These are phyloP conservation scores for Tuber brumale DNA, from an alignment of 495 filamentous ascomycete genomes.

Conservation along the genomic window DNA sequence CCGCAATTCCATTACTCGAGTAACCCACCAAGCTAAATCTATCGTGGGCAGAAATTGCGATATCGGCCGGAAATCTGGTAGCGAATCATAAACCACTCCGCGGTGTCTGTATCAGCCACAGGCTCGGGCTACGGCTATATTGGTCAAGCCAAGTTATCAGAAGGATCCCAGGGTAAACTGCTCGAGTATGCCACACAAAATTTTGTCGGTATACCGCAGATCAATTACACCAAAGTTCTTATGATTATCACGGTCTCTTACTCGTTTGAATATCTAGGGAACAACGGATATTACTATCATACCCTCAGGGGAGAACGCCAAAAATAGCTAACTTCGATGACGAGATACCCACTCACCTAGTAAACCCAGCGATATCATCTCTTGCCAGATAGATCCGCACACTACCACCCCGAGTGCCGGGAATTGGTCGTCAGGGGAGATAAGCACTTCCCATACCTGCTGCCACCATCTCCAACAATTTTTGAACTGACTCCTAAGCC, in stretches of 20 bases:
- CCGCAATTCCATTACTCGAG: no score
- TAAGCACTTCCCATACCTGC: neutral
- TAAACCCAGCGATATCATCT: neutral
- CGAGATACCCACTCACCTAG: neutral
- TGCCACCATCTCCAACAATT: no score
- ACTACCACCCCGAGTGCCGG: neutral
- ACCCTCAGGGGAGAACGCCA: neutral
- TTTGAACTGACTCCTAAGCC: no score
- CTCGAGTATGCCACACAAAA: neutral
- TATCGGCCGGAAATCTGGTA: neutral
- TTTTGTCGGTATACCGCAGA: neutral
- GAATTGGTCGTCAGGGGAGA: neutral
- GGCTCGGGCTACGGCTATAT: no score
- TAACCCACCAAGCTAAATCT: neutral
- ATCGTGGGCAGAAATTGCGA: no score
- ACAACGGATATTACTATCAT: neutral
- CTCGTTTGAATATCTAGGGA: neutral
- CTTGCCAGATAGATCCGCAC: neutral
- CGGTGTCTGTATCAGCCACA: no score
- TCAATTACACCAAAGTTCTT: neutral
- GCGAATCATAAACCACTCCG: neutral
- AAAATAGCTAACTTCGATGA: neutral
- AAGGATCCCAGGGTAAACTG: no score
- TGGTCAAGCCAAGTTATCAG: no score
- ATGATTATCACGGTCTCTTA: neutral